Evolutionary conservation across 495 filamentous ascomycete genomes (phyloP).

Genomic region (Xeromyces bisporus): DNA sequence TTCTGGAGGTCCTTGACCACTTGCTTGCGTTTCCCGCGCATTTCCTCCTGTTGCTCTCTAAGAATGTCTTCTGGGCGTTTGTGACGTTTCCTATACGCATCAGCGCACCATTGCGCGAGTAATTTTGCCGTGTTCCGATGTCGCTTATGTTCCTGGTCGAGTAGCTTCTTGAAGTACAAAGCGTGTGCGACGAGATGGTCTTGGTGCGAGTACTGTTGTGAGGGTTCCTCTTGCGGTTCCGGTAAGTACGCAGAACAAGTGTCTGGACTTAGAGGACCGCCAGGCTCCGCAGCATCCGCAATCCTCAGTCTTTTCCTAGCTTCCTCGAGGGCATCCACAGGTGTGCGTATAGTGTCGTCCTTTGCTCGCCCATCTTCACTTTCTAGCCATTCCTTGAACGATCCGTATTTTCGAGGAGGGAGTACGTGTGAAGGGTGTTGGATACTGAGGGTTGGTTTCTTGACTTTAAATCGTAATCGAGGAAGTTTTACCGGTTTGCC

Average conservation of each 20-base stretch:
- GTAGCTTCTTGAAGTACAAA: constrained; percentile 57
- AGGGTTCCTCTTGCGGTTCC: constrained; percentile 55
- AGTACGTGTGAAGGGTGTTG: constrained; percentile 36
- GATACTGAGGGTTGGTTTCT: constrained; percentile 31
- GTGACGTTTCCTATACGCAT: constrained; percentile 28
- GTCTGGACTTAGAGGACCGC: constrained; percentile 54
- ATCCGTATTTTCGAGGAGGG: constrained; percentile 24
- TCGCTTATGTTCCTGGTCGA: constrained; percentile 57
- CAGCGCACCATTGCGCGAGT: constrained; percentile 30
- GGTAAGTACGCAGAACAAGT: constrained; percentile 60
- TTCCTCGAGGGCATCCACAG: constrained; percentile 39
- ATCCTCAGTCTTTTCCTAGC: constrained; percentile 38
- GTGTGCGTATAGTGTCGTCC: constrained; percentile 29
- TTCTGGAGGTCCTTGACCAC: constrained; percentile 51
- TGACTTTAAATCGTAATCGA: constrained; percentile 35
- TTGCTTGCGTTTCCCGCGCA: constrained; percentile 44
- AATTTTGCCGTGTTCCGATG: constrained; percentile 38
- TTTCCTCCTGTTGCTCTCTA: constrained; percentile 31
- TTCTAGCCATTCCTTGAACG: constrained; percentile 42
- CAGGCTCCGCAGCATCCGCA: constrained; percentile 50
- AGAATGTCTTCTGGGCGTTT: constrained; percentile 30
- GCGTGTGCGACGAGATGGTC: constrained; percentile 76
- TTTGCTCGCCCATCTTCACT: constrained; percentile 21
- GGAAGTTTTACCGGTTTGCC: constrained; percentile 17
- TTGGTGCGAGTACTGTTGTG: constrained; percentile 62